Evolutionary conservation across 148 eudicot genomes (phyloP), one percentile per base, ranked within the genome.

Genomic region (Chenopodium album): DNA sequence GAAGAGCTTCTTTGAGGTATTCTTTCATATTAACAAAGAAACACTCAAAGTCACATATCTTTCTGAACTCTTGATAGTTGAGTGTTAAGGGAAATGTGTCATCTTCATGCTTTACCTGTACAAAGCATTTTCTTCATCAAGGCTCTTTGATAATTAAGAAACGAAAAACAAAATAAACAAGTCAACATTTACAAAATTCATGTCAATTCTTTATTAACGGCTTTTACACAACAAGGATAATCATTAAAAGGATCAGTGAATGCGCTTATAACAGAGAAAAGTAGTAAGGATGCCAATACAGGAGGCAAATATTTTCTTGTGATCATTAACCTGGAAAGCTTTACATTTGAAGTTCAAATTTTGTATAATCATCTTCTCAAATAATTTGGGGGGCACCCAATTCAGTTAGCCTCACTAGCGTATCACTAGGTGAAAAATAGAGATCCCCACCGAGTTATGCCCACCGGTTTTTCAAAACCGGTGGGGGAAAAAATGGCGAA

Each of bases 1-100:
- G 87, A 41, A 96, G 90, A 83, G 99, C 94, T 79, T 91, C 98
- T 87, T 92, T 91, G 16, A 98, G 95, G 77, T 85, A 89, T 78
- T 85, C 88, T 75, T 90, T 95, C 56, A 94, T 82, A 31, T 84
- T 81, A 41, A 44, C 83, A 77, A 87, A 92, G 80, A 96, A 89
- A 73, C 66, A 80, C 81, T 88, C 80, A 1, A 90, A 76, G 54
- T 86, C 85, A 65, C 94, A 91, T 71, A 91, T 82, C 84, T 89
- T 91, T 64, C 69, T 86, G 68, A 96, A 96, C 78, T 89, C 94
- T 86, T 91, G 88, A 82, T 89, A 90, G 82, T 96, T 95, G 71
- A 96, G 86, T 6, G 88, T 79, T 85, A 92, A 83, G 77, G 69
- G 83, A 82, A 78, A 88, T 52, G 83, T 44, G n/a, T 84, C 92